Evolutionary conservation across 2,329 filamentous ascomycete genomes (phyloP), one percentile per base, ranked within the genome.

Genomic region (Microsporum ferrugineum): DNA sequence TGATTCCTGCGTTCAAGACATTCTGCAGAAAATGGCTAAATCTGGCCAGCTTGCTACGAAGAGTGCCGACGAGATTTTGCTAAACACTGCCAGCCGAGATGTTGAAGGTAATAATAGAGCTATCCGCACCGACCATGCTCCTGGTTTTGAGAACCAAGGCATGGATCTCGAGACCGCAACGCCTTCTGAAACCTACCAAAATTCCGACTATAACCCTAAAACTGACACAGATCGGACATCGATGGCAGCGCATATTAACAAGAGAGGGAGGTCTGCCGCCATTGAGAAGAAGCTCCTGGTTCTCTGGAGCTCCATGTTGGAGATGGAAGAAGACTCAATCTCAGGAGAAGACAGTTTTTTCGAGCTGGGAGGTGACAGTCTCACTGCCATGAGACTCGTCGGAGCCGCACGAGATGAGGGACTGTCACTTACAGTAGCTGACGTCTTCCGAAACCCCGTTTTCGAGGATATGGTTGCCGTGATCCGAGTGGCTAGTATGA

Each of bases 401-500:
- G 71, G 72, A 56, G 72, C 71, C 34, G 74, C 73, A 34, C 71
- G 73, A 5, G 72, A 75, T 36, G 71, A 73, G 27, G 74, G 74
- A 12, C 60, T 76, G 58, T 68, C 69, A 31, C 66, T 78, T 57
- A 76, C 74, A 5, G 75, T 78, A 17, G 73, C 74, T 3, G 74
- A 77, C 64, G 72, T 77, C 43, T 78, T 78, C 69, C 69, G 71
- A 47, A 72, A 76, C 59, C 73, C 73, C 29, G 67, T 73, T 0
- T 75, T 76, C 49, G 71, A 72, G 58, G 72, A 75, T 51, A 74
- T 76, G 73, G 63, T 74, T 36, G 65, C 67, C 2, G 67, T 69
- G 33, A 65, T 64, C 17, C 60, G 60, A 31, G 60, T 55, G 63
- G 72, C 57, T 17, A 64, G 63, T 47, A 53, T 64, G 29, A 60